Conservation (phyloP, 352 stramenopile species). For the Phytophthora cryptogea region DNA sequence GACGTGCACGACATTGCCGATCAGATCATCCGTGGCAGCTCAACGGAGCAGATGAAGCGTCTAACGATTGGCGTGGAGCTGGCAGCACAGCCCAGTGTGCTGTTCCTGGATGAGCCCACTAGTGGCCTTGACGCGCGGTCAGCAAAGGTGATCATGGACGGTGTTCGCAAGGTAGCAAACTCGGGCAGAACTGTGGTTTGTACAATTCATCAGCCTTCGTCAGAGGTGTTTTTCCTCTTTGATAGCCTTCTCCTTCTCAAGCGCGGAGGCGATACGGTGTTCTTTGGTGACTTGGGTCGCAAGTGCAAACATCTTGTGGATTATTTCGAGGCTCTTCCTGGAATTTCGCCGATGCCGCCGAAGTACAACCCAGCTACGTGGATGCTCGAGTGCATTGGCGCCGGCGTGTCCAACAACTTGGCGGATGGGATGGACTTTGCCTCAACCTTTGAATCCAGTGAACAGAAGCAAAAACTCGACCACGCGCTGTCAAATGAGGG, state of each 20-base stretch:
- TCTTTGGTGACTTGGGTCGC: conserved; percentile 65
- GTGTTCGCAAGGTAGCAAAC: conserved; percentile 55
- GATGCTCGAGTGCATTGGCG: conserved; percentile 86
- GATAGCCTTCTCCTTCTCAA: conserved; percentile 83
- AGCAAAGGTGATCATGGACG: conserved; percentile 73
- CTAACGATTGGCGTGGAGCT: conserved; percentile 88
- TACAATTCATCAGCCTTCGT: conserved; percentile 31
- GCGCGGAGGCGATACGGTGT: conserved; percentile 51
- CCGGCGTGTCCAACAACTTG: conserved; percentile 39
- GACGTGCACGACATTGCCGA: conserved; percentile 45
- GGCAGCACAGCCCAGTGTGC: conserved; percentile 69
- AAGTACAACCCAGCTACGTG: conserved; percentile 88
- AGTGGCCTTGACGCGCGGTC: conserved; percentile 52
- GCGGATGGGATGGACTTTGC: conserved; percentile 43
- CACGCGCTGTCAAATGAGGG: conserved; percentile 17
- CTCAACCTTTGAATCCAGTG: conserved; percentile 33
- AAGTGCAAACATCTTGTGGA: conserved; percentile 45
- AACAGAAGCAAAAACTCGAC: conserved; percentile 23
- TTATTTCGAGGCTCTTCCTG: conserved; percentile 49
- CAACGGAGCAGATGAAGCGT: conserved; percentile 51
- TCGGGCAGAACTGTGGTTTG: conserved; percentile 76
- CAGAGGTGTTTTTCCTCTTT: conserved; percentile 48
- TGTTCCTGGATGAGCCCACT: conserved; percentile 78
- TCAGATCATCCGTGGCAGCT: conserved; percentile 43
- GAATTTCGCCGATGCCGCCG: conserved; percentile 38